A percentile compares a stretch with the other conserved stretches of the same genome.
These are phyloP conservation scores for Botrytis elliptica DNA, from an alignment of 2,329 filamentous ascomycete species.

Conservation along the genomic window DNA sequence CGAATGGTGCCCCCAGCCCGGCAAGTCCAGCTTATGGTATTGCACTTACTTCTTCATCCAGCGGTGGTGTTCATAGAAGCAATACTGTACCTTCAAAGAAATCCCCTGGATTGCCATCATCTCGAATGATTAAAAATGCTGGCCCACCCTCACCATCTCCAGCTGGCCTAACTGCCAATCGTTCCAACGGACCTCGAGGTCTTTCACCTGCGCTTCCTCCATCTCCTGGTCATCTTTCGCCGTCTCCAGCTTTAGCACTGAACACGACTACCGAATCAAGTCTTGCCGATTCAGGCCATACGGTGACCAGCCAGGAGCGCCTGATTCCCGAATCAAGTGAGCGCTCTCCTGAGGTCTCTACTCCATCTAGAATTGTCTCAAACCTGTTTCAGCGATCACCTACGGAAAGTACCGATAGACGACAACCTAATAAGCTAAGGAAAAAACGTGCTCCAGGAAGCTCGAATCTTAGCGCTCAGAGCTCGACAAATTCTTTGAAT, in stretches of 20 bases:
- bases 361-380: conserved; percentile 68
- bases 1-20: conserved; percentile 69
- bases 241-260: conserved; percentile 30
- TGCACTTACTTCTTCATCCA: conserved; percentile 56
- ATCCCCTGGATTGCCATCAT: conserved; percentile 68
- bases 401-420: conserved; percentile 57
- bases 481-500: conserved; percentile 77
- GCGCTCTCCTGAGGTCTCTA: conserved; percentile 31
- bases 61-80: conserved; percentile 66
- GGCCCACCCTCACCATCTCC: conserved; percentile 47
- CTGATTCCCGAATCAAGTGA: conserved; percentile 41
- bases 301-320: conserved; percentile 49
- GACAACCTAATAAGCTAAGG: conserved; percentile 84
- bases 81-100: conserved; percentile 93
- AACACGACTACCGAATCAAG: conserved; percentile 28
- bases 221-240: conserved; percentile 26
- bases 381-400: conserved; percentile 71
- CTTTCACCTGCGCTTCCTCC: conserved; percentile 29
- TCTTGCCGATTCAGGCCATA: conserved; percentile 30
- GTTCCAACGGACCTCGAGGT: conserved; percentile 29
- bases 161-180: conserved; percentile 25
- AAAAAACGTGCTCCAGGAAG: conserved; percentile 78
- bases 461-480: conserved; percentile 83
- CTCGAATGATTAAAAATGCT: conserved; percentile 62
- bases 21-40: conserved; percentile 57